Evolutionary conservation across 768 basidiomycete species (phyloP), one percentile per base, ranked within the genome.

Genomic region (Podaxis sp.): DNA sequence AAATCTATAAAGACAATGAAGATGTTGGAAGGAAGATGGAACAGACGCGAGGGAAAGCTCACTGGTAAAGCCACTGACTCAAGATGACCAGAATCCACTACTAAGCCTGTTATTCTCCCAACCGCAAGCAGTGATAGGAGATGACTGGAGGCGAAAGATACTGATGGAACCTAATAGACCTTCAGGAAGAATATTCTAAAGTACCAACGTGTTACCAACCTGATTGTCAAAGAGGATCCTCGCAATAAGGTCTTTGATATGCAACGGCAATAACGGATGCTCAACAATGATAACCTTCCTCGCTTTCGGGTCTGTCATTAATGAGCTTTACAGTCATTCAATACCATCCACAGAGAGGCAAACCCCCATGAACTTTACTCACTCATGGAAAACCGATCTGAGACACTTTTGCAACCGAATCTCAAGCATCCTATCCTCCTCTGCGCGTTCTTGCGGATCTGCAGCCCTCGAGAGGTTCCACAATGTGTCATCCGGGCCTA

Each of bases 241-340:
- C 0, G 94, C 93, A 41, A 99, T 83, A 63, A 85, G 87, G 48
- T 96, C 92, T 75, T 99, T 99, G 70, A 98, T 87, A 61, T 89
- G 84, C 1, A 92, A 73, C 1, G 96, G 93, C 17, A 98, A 78
- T 24, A 96, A 76, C 0, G 96, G 92, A 72, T 94, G 91, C 75
- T 99, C 97, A 5, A 96, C 80, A 22, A 99, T 69, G 58, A 99
- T 93, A 58, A 99, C 90, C 75, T 97, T 99, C 59, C 97, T 87
- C 33, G 95, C 89, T 74, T 95, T 96, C 1, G 97, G 92, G 71
- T 99, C 97, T 67, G 94, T 92, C 73, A 98, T 82, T 52, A 99
- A 81, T 55, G 93, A 93, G 72, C 95, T 96, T 74, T 63, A 64
- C 61, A 65, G 59, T 66, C 54, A 70, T 58, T 64, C 48, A 62